phyloP scores from a whole-genome alignment of 176 grass and related monocot genomes.

The Phragmites australis region DNA sequence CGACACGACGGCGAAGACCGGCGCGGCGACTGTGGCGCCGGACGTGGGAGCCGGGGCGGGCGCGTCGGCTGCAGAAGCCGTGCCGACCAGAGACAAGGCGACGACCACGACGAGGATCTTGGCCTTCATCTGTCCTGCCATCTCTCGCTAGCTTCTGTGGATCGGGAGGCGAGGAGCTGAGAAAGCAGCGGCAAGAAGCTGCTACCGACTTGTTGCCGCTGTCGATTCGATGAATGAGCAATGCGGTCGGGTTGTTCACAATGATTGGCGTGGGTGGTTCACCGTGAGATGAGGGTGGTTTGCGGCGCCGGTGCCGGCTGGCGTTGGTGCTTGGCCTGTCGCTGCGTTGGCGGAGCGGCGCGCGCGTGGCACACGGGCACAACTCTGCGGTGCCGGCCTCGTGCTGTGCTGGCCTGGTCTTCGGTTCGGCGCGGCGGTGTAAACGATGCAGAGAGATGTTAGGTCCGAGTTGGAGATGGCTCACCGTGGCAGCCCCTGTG shows the following conservation, averaged over 20 bases:
- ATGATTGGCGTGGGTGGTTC: background rate
- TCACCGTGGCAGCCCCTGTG: no score
- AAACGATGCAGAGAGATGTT: no score
- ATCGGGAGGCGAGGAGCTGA: background rate
- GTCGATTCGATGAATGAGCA: background rate
- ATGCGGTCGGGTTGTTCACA: background rate
- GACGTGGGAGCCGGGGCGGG: constrained; percentile 23
- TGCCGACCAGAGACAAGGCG: constrained; percentile 36
- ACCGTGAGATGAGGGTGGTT: background rate
- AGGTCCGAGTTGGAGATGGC: no score
- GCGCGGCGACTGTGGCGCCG: no score
- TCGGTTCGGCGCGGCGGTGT: no score
- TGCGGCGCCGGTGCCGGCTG: background rate
- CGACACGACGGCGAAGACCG: constrained; percentile 10
- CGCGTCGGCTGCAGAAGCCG: constrained; percentile 26
- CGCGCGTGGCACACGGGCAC: background rate
- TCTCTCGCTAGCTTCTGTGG: constrained; percentile 3
- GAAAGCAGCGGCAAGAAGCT: background rate
- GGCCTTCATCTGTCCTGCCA: constrained; percentile 40
- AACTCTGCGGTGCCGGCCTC: no score
- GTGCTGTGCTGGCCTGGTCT: no score
- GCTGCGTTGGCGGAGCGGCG: background rate
- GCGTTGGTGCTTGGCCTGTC: no score
- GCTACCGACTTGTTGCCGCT: background rate
- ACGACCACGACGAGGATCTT: constrained; percentile 35